Base-by-base conservation (phyloP, 257 asterid genomes). In the Ballota nigra region DNA sequence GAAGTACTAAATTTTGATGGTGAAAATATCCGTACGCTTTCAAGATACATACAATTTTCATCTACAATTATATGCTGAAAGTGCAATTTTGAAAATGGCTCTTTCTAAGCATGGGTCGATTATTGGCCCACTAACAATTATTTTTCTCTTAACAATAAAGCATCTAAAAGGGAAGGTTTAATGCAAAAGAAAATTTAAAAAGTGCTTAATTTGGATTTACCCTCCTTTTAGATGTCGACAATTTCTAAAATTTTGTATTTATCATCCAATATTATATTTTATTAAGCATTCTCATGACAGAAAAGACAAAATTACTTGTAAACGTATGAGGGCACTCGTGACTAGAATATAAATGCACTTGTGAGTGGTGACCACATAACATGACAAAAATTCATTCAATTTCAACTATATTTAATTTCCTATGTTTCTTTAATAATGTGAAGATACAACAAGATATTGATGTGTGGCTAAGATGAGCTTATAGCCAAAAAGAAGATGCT, bases 361-460 rank as follows among this genome's bases (percentile, higher is more conserved):
- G 63, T 24, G 38, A 40, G 36, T 31, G 19, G 68, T 45, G 70
- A 49, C 76, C 41, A 11, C n/a, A 71, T 12, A 60, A 71, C 53
- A 49, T 71, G 76, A 71, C 76, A 59, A 61, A 71, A 6, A 6
- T 20, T 36, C 55, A 34, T 33, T 13, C 9, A 29, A 7, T 3
- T 29, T 71, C 24, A 45, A 59, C 51, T 18, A 20, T 52, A 33
- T 53, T 0, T 34, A 22, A 40, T 64, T 23, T 18, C 70, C 6
- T 29, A 18, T 10, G 29, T 19, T 68, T 11, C 5, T 20, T n/a
- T 28, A 13, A 52, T 43, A 13, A 38, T 36, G 16, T 36, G 34
- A 22, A 69, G 13, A 69, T 41, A 19, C 57, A 34, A 2, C n/a
- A 12, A 29, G 2, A 34, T 28, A n/a, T 45, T 61, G 26, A 71